phyloP scores from a whole-genome alignment of 345 rosid species.

The Citrus medica region DNA sequence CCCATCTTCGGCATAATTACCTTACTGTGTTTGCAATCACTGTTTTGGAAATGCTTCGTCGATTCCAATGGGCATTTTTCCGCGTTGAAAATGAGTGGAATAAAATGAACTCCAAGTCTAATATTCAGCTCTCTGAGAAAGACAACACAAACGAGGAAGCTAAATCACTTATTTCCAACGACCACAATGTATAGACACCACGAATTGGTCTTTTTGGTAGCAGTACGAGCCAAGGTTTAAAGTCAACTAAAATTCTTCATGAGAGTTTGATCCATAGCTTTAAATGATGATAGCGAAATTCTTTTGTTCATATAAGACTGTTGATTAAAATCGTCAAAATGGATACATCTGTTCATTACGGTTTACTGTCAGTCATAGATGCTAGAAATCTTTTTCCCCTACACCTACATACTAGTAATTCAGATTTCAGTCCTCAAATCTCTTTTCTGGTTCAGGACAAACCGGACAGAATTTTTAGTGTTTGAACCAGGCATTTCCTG shows the following conservation, averaged over 20 bases:
- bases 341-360: background rate
- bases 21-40: slow-evolving; percentile 72
- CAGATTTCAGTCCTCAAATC: background rate
- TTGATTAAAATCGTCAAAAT: background rate
- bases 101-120: slow-evolving; percentile 59
- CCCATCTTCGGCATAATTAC: slow-evolving; percentile 93
- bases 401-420: background rate
- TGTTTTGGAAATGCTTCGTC: slow-evolving; percentile 75
- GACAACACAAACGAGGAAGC: slow-evolving; percentile 50
- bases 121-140: slow-evolving; percentile 34
- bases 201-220: background rate
- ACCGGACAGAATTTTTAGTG: background rate
- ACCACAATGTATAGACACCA: slow-evolving; percentile 44
- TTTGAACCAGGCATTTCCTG: background rate
- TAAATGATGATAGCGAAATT: background rate
- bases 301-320: slow-evolving; percentile 14
- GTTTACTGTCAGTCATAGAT: background rate
- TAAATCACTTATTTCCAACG: slow-evolving; percentile 46
- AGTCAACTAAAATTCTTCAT: background rate
- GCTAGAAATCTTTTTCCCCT: background rate
- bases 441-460: background rate
- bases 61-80: slow-evolving; percentile 96
- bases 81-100: slow-evolving; percentile 93
- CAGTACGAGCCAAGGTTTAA: slow-evolving; percentile 8
- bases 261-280: background rate